Conservation (phyloP, 2,329 filamentous ascomycete genomes). For the Fusarium graminum region DNA sequence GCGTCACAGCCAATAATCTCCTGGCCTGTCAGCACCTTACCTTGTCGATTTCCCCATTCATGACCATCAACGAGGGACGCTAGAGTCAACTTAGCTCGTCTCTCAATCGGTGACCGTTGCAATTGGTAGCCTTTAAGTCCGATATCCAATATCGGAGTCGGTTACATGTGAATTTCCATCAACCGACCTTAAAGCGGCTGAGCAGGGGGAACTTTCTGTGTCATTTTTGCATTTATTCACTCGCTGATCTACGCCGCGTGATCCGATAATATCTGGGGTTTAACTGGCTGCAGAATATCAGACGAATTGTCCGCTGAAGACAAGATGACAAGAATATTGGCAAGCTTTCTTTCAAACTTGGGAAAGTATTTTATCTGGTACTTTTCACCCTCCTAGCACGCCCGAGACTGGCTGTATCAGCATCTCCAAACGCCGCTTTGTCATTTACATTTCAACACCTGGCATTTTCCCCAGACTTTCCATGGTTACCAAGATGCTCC, state of each 20-base stretch:
- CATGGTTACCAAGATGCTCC: neutral
- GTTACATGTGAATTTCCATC: constrained; percentile 48
- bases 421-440: neutral
- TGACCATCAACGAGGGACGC: constrained; percentile 23
- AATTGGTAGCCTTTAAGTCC: too few relatives aligned
- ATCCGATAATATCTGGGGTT: neutral
- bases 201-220: neutral
- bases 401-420: too few relatives aligned
- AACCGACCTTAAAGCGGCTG: constrained; percentile 19
- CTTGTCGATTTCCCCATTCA: constrained; percentile 19
- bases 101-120: constrained; percentile 22
- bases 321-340: too few relatives aligned
- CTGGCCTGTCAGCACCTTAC: constrained; percentile 37
- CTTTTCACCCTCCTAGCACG: too few relatives aligned
- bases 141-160: too few relatives aligned
- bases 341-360: too few relatives aligned
- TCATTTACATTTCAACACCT: neutral
- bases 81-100: constrained; percentile 1
- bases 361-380: too few relatives aligned
- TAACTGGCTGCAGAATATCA: too few relatives aligned
- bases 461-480: constrained; percentile 6
- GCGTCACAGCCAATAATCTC: constrained; percentile 14
- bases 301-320: too few relatives aligned
- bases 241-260: constrained; percentile 20
- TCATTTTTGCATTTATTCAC: neutral